A percentile compares a stretch with the other conserved stretches of the same genome.
Evolutionary conservation across 2,329 filamentous ascomycete species (phyloP).

Genomic region (Hymenoscyphus occultus): DNA sequence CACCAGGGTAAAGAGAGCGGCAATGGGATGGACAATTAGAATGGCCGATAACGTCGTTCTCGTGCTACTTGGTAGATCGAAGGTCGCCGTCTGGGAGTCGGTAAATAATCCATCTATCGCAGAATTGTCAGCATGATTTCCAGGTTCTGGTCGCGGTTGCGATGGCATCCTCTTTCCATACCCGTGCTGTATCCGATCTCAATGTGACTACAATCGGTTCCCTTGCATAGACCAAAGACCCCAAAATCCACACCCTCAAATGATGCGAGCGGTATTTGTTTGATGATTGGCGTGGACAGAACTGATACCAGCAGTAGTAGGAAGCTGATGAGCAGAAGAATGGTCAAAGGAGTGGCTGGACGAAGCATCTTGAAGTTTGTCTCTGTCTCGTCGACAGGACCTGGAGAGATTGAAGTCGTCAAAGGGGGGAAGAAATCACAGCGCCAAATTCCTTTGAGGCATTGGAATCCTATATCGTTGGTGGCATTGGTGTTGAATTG

Average conservation of each 20-base stretch:
- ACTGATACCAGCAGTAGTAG: constrained; percentile 80
- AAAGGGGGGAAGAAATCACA: background rate
- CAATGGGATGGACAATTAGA: constrained; percentile 88
- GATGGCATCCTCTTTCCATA: constrained; percentile 46
- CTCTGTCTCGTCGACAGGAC: background rate
- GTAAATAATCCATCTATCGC: constrained; percentile 30
- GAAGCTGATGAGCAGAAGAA: constrained; percentile 84
- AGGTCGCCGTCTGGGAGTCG: constrained; percentile 37
- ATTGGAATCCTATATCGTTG: no score
- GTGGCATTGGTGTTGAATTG: no score
- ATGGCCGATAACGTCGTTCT: constrained; percentile 75
- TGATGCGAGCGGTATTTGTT: constrained; percentile 76
- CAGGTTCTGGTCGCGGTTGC: background rate
- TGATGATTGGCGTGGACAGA: constrained; percentile 87
- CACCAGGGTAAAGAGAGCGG: constrained; percentile 78
- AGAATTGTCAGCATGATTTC: constrained; percentile 8
- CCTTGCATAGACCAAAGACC: constrained; percentile 84
- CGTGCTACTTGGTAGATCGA: constrained; percentile 54
- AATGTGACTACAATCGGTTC: constrained; percentile 63
- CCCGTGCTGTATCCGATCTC: constrained; percentile 83
- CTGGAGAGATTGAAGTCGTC: background rate
- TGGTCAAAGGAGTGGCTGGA: constrained; percentile 85
- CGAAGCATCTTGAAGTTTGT: constrained; percentile 55
- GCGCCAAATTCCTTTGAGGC: no score
- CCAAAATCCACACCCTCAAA: constrained; percentile 79